These are phyloP conservation scores for Cornus controversa DNA, from an alignment of 148 eudicot species.

Conservation along the genomic window DNA sequence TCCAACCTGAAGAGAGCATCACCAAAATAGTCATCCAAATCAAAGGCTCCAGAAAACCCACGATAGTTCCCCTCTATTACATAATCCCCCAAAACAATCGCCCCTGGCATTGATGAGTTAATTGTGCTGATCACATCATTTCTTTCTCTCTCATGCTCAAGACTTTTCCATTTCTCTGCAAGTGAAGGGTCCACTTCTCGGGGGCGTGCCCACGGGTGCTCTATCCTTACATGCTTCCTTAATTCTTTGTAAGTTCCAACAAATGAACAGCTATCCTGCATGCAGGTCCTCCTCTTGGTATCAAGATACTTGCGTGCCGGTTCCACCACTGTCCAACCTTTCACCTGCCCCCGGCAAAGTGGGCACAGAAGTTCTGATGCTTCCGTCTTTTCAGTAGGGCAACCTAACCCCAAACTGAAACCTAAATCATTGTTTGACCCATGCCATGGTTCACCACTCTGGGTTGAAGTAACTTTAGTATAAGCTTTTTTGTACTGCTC, in stretches of 20 bases:
- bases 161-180: conserved; percentile 60
- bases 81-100: conserved; percentile 67
- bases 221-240: conserved; percentile 56
- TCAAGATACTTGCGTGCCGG: conserved; percentile 52
- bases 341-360: conserved; percentile 71
- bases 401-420: conserved; percentile 16
- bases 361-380: conserved; percentile 56
- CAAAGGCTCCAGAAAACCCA: conserved; percentile 26
- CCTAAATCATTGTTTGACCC: not conserved
- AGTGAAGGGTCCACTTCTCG: conserved; percentile 61
- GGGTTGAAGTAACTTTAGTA: not conserved
- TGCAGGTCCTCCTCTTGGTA: conserved; percentile 56
- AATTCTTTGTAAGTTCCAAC: conserved; percentile 58
- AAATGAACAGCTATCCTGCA: conserved; percentile 57
- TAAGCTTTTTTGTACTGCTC: conserved; percentile 54
- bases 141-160: conserved; percentile 51
- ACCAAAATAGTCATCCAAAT: conserved; percentile 41
- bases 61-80: conserved; percentile 44
- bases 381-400: conserved; percentile 24
- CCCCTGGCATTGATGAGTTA: conserved; percentile 45
- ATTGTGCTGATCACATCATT: conserved; percentile 61
- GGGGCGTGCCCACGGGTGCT: conserved; percentile 57
- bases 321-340: conserved; percentile 69
- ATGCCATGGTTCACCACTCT: too few relatives aligned
- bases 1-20: conserved; percentile 34